Conservation (phyloP, 208 protist genomes). For the Acanthamoeba polyphaga region DNA sequence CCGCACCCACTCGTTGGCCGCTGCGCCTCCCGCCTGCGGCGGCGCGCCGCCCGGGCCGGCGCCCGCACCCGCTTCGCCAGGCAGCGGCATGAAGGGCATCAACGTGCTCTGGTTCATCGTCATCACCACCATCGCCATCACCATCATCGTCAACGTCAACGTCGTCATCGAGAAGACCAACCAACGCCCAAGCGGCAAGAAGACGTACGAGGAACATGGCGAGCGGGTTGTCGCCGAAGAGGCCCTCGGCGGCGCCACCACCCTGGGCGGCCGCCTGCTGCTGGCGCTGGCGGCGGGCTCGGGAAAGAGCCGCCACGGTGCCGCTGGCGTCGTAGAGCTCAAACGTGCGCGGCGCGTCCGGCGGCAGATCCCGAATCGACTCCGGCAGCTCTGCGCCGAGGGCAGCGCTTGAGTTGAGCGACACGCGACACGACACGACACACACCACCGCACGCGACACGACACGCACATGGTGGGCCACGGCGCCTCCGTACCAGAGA, state of each 20-base stretch:
- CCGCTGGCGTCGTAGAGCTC: slow-evolving; percentile 62
- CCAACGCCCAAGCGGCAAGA: too few relatives aligned
- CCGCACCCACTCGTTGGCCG: slow-evolving; percentile 44
- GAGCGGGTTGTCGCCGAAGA: slow-evolving; percentile 16
- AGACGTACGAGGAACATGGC: slow-evolving; percentile 57
- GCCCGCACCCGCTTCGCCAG: not conserved
- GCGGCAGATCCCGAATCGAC: slow-evolving; percentile 1
- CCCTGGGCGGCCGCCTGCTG: not conserved
- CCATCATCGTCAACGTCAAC: not conserved
- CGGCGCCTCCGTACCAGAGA: slow-evolving; percentile 2
- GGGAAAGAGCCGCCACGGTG: not conserved
- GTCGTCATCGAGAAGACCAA: not conserved
- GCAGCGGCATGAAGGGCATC: slow-evolving; percentile 24
- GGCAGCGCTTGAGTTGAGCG: not conserved
- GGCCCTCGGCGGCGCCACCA: not conserved
- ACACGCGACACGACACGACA: too few relatives aligned
- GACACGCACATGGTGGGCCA: not conserved
- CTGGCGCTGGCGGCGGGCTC: not conserved
- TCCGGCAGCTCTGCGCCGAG: not conserved
- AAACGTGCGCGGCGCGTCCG: slow-evolving; percentile 59
- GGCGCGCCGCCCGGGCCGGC: not conserved
- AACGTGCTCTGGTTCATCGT: slow-evolving; percentile 31
- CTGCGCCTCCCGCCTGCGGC: not conserved
- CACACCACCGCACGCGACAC: not conserved
- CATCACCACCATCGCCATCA: not conserved